Evolutionary conservation across 148 eudicot genomes (phyloP), one percentile per base, ranked within the genome.

Genomic region (Cornus florida): DNA sequence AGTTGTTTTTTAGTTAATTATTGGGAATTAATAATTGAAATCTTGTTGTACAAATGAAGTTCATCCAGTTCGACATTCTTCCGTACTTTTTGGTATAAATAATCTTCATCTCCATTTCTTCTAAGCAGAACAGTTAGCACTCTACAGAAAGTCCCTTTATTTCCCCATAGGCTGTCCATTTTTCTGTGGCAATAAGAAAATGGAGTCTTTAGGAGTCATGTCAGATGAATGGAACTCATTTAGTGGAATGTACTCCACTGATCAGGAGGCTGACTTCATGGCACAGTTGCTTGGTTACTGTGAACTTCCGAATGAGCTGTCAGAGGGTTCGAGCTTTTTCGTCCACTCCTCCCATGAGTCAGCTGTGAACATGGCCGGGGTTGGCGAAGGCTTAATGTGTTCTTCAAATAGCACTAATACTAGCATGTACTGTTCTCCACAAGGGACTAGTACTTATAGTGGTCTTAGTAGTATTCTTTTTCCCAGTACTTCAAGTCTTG

Each of bases 171-270:
- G 24, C 23, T 62, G 28, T 17, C 23, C 66, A 19, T 6, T n/a
- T 43, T 43, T 39, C 7, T 62, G 66, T 62, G 66, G 22, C 24
- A 17, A 20, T 1, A 62, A 62, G 24, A 62, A 66, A 24, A 89
- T 88, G 92, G 91, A 88, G 70, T 23, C 72, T 32, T 79, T 72
- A 3, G 88, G 69, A 71, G 72, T 76, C 23, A 72, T 80, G 20
- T 79, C 84, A 41, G 91, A 88, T 50, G 87, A 86, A 72, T 91
- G 95, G 95, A 79, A 79, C 83, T 74, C 90, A 6, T 83, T 89
- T 22, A 73, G 73, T 81, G 88, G 86, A 72, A 87, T 86, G 74
- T 86, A 82, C 17, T 84, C 79, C 17, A 82, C 70, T 28, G 95
- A 43, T 43, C 48, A 91, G 10, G 95, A 89, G 80, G 86, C 92